A percentile compares a stretch with the other conserved stretches of the same genome.
Evolutionary conservation across 768 basidiomycete species (phyloP).

Genomic region (Tylopilus vinaceipallidus): DNA sequence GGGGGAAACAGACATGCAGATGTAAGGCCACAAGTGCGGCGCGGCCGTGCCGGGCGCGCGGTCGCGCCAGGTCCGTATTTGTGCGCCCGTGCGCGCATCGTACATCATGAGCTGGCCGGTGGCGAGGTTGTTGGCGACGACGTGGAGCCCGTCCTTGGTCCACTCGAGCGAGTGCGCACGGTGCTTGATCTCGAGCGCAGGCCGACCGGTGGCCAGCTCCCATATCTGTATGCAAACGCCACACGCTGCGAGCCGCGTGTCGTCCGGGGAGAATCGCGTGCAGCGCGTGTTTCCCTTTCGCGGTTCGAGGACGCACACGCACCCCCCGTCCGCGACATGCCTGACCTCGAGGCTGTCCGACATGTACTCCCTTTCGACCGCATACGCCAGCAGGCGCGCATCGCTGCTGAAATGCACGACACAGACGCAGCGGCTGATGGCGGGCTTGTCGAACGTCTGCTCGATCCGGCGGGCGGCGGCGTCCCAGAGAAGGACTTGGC

Average conservation of each 20-base stretch:
- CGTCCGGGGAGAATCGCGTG: slow-evolving; percentile 26
- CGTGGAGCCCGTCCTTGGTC: slow-evolving; percentile 19
- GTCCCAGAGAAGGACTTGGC: slow-evolving; percentile 25
- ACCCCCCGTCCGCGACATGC: slow-evolving; percentile 9
- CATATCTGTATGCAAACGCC: slow-evolving; percentile 25
- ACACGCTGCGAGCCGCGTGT: slow-evolving; percentile 22
- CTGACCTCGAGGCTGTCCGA: slow-evolving; percentile 22
- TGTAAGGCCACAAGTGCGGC: slow-evolving; percentile 21
- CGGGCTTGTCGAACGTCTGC: slow-evolving; percentile 23
- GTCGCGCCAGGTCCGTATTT: slow-evolving; percentile 23
- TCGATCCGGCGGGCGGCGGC: slow-evolving; percentile 20
- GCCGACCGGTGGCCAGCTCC: slow-evolving; percentile 16
- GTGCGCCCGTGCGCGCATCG: slow-evolving; percentile 15
- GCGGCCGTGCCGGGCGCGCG: not conserved
- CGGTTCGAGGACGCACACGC: slow-evolving; percentile 19
- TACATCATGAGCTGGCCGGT: slow-evolving; percentile 26
- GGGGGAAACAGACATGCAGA: slow-evolving; percentile 24
- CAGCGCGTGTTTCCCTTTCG: slow-evolving; percentile 24
- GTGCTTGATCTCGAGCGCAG: slow-evolving; percentile 26
- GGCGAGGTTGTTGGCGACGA: slow-evolving; percentile 23
- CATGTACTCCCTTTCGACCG: slow-evolving; percentile 27
- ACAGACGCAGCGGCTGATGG: slow-evolving; percentile 20
- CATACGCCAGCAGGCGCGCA: slow-evolving; percentile 17
- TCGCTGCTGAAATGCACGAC: slow-evolving; percentile 25
- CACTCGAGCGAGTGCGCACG: slow-evolving; percentile 25